A percentile compares a stretch with the other conserved stretches of the same genome.
phyloP scores from a whole-genome alignment of 108 stramenopile genomes.

The Ochromonas danica region DNA sequence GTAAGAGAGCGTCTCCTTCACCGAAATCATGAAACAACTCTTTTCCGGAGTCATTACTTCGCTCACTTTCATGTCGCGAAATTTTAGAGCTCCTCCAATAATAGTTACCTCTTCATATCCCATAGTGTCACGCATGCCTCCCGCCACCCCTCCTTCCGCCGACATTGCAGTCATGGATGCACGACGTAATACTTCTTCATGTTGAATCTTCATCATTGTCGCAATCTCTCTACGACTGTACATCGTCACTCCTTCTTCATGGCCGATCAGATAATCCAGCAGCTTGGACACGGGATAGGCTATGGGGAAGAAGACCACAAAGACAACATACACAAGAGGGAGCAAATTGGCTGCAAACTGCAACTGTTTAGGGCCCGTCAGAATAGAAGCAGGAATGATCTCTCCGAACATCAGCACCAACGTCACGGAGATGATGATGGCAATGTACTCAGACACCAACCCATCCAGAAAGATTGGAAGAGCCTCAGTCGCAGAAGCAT shows the following conservation, averaged over 20 bases:
- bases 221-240: conserved; percentile 34
- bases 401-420: conserved; percentile 25
- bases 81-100: conserved; percentile 88
- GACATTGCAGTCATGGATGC: too few species aligned
- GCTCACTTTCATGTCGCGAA: conserved; percentile 71
- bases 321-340: conserved; percentile 79
- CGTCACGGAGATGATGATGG: conserved; percentile 30
- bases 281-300: conserved; percentile 69
- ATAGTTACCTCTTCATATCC: conserved; percentile 79
- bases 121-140: conserved; percentile 79
- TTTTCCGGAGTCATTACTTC: conserved; percentile 91
- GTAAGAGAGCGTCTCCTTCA: conserved; percentile 72
- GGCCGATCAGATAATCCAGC: conserved; percentile 42
- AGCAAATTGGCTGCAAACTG: conserved; percentile 72
- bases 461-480: conserved; percentile 30
- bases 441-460: conserved; percentile 3
- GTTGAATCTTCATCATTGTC: conserved; percentile 65
- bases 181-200: conserved; percentile 65
- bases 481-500: conserved; percentile 29
- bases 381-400: conserved; percentile 22
- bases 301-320: conserved; percentile 67
- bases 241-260: conserved; percentile 35
- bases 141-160: conserved; percentile 74
- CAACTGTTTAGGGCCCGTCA: conserved; percentile 24
- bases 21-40: conserved; percentile 84